Evolutionary conservation across 169 alveolate genomes (phyloP).

Genomic region (Pseudocohnilembus persalinus): DNA sequence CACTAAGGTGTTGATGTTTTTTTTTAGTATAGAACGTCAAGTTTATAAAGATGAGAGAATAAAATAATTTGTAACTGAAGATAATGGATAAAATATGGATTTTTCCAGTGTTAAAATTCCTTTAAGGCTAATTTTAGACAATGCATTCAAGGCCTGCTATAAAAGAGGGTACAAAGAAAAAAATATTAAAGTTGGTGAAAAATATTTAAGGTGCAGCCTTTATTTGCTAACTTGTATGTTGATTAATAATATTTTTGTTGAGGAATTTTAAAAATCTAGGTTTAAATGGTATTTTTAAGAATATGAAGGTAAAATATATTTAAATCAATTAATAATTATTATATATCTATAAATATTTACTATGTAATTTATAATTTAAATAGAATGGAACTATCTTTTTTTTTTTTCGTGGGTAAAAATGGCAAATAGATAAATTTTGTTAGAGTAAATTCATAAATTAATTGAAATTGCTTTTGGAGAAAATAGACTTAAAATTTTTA

Average conservation of each 20-base stretch:
- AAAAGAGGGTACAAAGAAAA: conserved; percentile 6
- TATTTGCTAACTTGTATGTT: conserved; percentile 2
- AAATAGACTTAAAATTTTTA: background rate
- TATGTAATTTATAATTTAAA: too few species aligned
- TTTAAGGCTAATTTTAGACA: background rate
- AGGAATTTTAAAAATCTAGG: background rate
- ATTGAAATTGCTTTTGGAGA: background rate
- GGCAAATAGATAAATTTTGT: background rate
- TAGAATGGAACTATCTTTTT: background rate
- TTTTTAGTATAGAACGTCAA: background rate
- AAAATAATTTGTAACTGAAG: background rate
- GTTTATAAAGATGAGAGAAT: background rate
- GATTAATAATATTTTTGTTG: conserved; percentile 13
- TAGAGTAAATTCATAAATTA: background rate
- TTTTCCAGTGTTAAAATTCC: background rate
- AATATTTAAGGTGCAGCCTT: background rate
- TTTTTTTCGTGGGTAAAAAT: background rate
- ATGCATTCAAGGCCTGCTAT: background rate
- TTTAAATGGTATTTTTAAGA: too few species aligned
- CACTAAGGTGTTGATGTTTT: background rate
- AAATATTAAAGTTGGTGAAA: conserved; percentile 3
- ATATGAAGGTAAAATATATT: background rate
- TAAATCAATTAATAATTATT: too few species aligned
- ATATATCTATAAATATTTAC: too few species aligned
- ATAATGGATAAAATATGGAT: background rate